Conservation (phyloP, 2,329 filamentous ascomycete genomes). For the Lecanicillium sp. region DNA sequence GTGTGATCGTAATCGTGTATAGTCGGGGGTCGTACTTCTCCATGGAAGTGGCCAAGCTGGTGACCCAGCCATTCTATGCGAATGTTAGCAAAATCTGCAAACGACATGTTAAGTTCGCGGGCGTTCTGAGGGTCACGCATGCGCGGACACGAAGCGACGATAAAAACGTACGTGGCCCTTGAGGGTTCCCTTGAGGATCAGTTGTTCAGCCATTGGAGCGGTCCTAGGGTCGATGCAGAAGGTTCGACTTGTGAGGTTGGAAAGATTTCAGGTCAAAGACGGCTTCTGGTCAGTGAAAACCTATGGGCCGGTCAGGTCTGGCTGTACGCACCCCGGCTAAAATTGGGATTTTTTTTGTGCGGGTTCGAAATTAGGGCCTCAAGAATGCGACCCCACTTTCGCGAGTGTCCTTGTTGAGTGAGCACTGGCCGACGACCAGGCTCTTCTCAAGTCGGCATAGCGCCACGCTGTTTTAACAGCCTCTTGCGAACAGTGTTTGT, state of each 20-base stretch:
- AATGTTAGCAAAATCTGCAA: constrained; percentile 15
- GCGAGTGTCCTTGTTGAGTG: constrained; percentile 2
- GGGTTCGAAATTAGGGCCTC: constrained; percentile 16
- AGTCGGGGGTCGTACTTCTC: constrained; percentile 69
- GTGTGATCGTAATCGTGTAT: not conserved
- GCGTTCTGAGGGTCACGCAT: constrained; percentile 6
- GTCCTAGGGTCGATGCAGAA: constrained; percentile 37
- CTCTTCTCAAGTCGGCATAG: not conserved
- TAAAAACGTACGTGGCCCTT: constrained; percentile 77
- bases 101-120: not conserved
- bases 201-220: constrained; percentile 77
- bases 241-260: constrained; percentile 29
- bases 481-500: not conserved
- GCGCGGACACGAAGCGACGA: constrained; percentile 22
- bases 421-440: not conserved
- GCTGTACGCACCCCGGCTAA: constrained; percentile 13
- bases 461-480: constrained; percentile 2
- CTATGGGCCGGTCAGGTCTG: constrained; percentile 11
- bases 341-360: constrained; percentile 17
- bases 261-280: constrained; percentile 24
- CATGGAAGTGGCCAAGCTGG: constrained; percentile 94
- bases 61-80: constrained; percentile 88
- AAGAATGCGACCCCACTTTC: constrained; percentile 9
- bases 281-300: constrained; percentile 13
- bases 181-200: constrained; percentile 94